Conservation (phyloP, 1,284 basidiomycete genomes). For the Moesziomyces sp. region DNA sequence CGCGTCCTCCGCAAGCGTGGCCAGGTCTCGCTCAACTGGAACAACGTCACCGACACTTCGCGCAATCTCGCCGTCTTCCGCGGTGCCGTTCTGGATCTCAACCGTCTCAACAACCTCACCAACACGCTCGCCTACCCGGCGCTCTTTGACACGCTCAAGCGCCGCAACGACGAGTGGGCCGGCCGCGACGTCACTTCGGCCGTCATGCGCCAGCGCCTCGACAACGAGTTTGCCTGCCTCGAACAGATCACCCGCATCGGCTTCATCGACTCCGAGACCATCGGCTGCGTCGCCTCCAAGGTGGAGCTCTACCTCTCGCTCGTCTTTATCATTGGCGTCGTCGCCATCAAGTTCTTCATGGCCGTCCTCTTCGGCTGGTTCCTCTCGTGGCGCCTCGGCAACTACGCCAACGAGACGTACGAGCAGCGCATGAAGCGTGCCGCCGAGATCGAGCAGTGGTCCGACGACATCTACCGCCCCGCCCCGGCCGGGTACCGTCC, state of each 20-base stretch:
- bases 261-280: conserved; percentile 90
- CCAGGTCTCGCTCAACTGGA: conserved; percentile 93
- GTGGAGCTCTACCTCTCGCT: conserved; percentile 95
- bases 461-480: conserved; percentile 92
- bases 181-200: conserved; percentile 86
- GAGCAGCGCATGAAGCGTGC: conserved; percentile 91
- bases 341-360: conserved; percentile 94
- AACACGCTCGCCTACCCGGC: conserved; percentile 79
- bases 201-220: conserved; percentile 76
- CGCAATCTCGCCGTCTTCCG: conserved; percentile 91
- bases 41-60: conserved; percentile 76
- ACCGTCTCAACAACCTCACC: conserved; percentile 85
- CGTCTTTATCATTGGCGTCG: conserved; percentile 96
- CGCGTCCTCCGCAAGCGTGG: conserved; percentile 72
- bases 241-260: conserved; percentile 87
- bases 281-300: conserved; percentile 94
- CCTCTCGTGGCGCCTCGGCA: conserved; percentile 90
- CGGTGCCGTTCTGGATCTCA: conserved; percentile 88
- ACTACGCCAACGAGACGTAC: conserved; percentile 92
- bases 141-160: conserved; percentile 82
- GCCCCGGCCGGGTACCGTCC: conserved; percentile 92
- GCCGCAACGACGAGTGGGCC: conserved; percentile 78
- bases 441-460: conserved; percentile 94
- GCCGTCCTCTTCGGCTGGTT: conserved; percentile 98
- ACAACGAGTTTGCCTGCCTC: conserved; percentile 80